Base-by-base conservation (phyloP, 129 eudicot species). In the Tanacetum coccineum region DNA sequence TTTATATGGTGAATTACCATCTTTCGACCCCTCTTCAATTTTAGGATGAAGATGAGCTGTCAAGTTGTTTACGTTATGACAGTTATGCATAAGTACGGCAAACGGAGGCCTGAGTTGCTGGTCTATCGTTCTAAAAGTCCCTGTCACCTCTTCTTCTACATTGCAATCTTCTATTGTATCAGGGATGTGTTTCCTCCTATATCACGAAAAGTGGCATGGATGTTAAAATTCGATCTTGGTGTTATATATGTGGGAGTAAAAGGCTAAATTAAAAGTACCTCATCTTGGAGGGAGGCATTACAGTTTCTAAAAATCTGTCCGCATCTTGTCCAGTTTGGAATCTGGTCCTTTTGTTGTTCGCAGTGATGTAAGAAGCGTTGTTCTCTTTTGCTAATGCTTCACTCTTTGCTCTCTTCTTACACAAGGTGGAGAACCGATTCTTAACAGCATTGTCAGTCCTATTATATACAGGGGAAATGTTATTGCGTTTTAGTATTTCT, bases 371-470 rank as follows among this genome's bases (percentile, higher is more conserved):
- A 59, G 74, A 73, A 55, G 66, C 40, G 78, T 60, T 84, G 76
- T 87, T 89, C 75, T 94, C 95, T 80, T 89, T 89, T 18, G 93
- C 96, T 45, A 93, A 59, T 11, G 99, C 92, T 84, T 89, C 96
- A 19, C 69, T 89, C 65, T 87, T 94, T 55, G 99, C 97, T 78
- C 86, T 87, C 87, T 94, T 94, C 83, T 94, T 94, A 67, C 99
- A 89, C 71, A 94, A 73, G 47, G 99, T 94, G 53, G 97, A 76
- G 79, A 94, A 94, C 61, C 99, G 86, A 73, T 94, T 94, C 81
- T 94, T 94, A 70, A 94, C 99, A 53, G 99, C 99, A 71, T 94
- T 94, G 72, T 94, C 99, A 65, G 99, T 94, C 78, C 99, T 94
- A 81, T 30, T 49, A 50, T 28, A 25, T 57, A 50, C 52, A 69